Evolutionary conservation across 1,139 yeast species (phyloP), one percentile per base, ranked within the genome.

Genomic region (Yamadazyma buinensis): DNA sequence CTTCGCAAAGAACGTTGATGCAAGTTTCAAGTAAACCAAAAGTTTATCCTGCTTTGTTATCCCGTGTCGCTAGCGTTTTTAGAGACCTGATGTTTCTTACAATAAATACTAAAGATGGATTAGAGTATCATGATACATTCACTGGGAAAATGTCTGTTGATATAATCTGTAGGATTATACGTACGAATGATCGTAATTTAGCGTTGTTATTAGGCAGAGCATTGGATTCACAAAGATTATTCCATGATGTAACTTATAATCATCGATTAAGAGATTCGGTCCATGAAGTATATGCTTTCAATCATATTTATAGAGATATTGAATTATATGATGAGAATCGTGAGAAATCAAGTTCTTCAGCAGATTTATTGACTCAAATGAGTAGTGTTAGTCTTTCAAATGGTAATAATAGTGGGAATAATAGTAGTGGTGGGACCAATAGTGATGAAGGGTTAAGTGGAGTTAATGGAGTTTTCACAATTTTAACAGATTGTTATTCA

Each of bases 61-160:
- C 97, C 1, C 73, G 80, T 38, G 97, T 94, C 10, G 95, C 97
- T 1, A 75, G 73, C 19, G 75, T 79, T 15, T 88, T 92, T 56
- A 76, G 81, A 44, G 87, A 84, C 44, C 67, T 80, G 20, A 75
- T 88, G 28, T 75, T 76, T 19, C 57, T 86, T 20, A 84, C 92
- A 2, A 88, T 88, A 41, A 80, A 86, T 47, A 83, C 84, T 51
- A 92, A 92, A 53, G 94, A 90, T 61, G 97, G 96, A n/a, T 73
- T 92, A 48, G 86, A 92, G 42, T 90, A 90, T 60, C 86, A 94
- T 54, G 95, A 90, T 53, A 84, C 97, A 0, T 94, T 94, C 54
- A 84, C 96, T 0, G 99, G 99, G 15, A 74, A 86, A 24, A 94
- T 86, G 63, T 96, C 97, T 0, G 95, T 92, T 30, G 97, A 88